Conservation (phyloP, 2,329 filamentous ascomycete genomes). For the Trichoderma semiorbis region DNA sequence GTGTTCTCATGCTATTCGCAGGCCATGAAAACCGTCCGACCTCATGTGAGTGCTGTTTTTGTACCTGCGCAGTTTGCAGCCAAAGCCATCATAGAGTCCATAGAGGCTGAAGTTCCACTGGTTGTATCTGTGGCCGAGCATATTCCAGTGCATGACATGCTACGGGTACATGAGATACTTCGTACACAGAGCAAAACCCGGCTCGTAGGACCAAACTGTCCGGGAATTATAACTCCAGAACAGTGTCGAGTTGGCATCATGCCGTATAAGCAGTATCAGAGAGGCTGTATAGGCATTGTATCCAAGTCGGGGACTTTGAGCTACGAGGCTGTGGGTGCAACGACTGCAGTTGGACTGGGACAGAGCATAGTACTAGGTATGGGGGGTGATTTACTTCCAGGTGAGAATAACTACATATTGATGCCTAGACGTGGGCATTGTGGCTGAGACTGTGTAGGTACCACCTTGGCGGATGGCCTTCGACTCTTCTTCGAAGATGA, state of each 20-base stretch:
- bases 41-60: constrained; percentile 10
- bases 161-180: constrained; percentile 66
- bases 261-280: constrained; percentile 40
- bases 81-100: constrained; percentile 67
- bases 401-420: constrained; percentile 29
- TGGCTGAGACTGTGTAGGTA: constrained; percentile 32
- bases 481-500: constrained; percentile 64
- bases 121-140: constrained; percentile 79
- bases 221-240: constrained; percentile 72
- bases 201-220: constrained; percentile 76
- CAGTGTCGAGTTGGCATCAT: constrained; percentile 53
- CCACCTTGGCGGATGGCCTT: constrained; percentile 68
- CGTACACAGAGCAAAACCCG: constrained; percentile 68
- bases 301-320: constrained; percentile 79
- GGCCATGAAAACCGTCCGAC: constrained; percentile 33
- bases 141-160: constrained; percentile 73
- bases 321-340: constrained; percentile 74
- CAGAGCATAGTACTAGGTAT: constrained; percentile 76
- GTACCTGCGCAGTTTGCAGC: constrained; percentile 61
- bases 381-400: constrained; percentile 71
- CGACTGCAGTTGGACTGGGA: constrained; percentile 69
- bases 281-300: constrained; percentile 69
- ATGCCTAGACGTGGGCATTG: neutral
- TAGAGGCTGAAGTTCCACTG: constrained; percentile 73
- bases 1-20: constrained; percentile 18